Percentiles rank a stretch among this genome's conserved stretches.
phyloP scores from a whole-genome alignment of 2,329 filamentous ascomycete genomes.

The Aspergillus brunneoviolaceus region DNA sequence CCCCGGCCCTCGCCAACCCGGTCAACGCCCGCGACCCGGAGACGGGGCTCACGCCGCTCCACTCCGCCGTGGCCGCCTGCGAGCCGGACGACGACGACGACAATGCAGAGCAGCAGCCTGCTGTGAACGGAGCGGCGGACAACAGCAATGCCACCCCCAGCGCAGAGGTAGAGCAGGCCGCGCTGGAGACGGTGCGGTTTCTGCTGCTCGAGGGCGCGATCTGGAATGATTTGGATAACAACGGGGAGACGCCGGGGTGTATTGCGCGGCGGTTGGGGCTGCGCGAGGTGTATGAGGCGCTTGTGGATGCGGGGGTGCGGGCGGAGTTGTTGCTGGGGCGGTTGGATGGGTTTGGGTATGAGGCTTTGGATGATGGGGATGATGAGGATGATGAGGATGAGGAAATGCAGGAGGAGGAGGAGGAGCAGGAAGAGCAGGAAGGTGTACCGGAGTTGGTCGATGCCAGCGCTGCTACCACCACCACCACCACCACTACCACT shows the following conservation, averaged over 20 bases:
- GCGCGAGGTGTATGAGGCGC: constrained; percentile 71
- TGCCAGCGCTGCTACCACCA: constrained; percentile 11
- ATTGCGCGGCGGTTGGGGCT: constrained; percentile 70
- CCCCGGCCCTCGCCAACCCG: constrained; percentile 46
- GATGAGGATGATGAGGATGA: constrained; percentile 39
- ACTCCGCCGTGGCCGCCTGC: constrained; percentile 82
- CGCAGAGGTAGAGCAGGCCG: constrained; percentile 44
- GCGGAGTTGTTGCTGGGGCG: constrained; percentile 84
- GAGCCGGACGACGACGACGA: constrained; percentile 42
- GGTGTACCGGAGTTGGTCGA: constrained; percentile 28
- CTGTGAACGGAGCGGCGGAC: constrained; percentile 26
- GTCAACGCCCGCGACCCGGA: constrained; percentile 78
- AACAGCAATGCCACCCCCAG: constrained; percentile 13
- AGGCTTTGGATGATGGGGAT: constrained; percentile 59
- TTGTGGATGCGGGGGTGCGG: constrained; percentile 85
- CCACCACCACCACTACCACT: neutral
- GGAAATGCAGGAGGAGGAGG: constrained; percentile 23
- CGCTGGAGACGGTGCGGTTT: constrained; percentile 66
- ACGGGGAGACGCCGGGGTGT: constrained; percentile 89
- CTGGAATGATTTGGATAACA: constrained; percentile 90
- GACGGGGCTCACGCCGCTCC: constrained; percentile 83
- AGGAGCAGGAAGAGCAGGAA: constrained; percentile 26
- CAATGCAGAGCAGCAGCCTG: neutral
- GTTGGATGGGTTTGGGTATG: constrained; percentile 81
- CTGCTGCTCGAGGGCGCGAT: constrained; percentile 87